phyloP scores from a whole-genome alignment of 2,329 filamentous ascomycete genomes.

The Arthroderma sp. region DNA sequence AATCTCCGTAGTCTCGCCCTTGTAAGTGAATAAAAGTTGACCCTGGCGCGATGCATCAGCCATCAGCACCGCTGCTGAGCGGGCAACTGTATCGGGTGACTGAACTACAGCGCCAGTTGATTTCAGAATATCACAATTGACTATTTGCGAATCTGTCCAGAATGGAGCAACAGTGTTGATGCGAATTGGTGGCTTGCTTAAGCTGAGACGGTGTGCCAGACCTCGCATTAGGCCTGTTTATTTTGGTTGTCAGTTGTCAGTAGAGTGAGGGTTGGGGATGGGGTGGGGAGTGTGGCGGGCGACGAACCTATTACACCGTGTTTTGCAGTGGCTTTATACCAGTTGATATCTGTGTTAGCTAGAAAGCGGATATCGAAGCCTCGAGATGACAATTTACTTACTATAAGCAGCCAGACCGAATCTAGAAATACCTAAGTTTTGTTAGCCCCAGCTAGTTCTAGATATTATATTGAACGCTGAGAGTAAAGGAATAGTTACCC shows the following conservation, averaged over 20 bases:
- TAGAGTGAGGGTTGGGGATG: background rate
- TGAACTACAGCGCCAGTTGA: constrained; percentile 32
- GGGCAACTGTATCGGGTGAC: constrained; percentile 35
- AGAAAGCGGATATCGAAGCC: background rate
- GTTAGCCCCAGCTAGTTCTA: no score
- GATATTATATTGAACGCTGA: no score
- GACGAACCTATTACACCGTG: constrained; percentile 39
- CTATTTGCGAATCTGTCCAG: constrained; percentile 41
- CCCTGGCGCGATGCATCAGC: constrained; percentile 36
- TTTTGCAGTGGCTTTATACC: constrained; percentile 35
- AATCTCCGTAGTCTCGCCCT: constrained; percentile 40
- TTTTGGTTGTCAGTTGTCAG: background rate
- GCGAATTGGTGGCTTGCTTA: constrained; percentile 30
- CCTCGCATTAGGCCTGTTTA: constrained; percentile 33
- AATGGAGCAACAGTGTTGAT: constrained; percentile 44
- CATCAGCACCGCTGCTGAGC: constrained; percentile 38
- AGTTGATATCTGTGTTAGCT: background rate
- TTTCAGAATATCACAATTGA: constrained; percentile 30
- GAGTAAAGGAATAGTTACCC: background rate
- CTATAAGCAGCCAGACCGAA: constrained; percentile 40
- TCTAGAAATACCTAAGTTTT: constrained; percentile 28
- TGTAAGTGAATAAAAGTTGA: constrained; percentile 39
- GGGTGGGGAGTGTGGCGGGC: background rate
- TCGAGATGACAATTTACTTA: constrained; percentile 18
- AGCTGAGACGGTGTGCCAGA: constrained; percentile 16